These are phyloP conservation scores for Aegilops bicornis DNA, from an alignment of 176 grass and related monocot genomes.

Conservation along the genomic window DNA sequence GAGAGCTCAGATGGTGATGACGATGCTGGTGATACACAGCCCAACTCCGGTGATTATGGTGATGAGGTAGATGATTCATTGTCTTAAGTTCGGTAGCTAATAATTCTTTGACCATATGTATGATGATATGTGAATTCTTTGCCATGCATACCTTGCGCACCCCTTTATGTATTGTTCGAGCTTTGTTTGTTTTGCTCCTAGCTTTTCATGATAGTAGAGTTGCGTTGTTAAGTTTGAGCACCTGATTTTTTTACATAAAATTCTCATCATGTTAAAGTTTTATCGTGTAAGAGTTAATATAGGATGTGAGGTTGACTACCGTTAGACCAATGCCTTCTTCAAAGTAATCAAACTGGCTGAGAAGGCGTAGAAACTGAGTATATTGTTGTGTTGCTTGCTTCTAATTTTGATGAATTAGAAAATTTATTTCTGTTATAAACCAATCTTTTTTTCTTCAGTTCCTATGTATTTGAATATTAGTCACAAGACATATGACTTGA, in stretches of 20 bases:
- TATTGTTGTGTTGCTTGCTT: not conserved
- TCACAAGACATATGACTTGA: not conserved
- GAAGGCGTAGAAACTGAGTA: not conserved
- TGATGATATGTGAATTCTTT: not conserved
- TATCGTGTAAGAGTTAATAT: not conserved
- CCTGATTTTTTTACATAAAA: not conserved
- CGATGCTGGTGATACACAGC: not conserved
- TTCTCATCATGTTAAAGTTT: not conserved
- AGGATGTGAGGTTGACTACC: not conserved
- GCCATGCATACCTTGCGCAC: not conserved
- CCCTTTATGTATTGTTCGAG: not conserved
- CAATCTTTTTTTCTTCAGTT: not conserved
- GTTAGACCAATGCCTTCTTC: not conserved
- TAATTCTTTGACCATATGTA: not conserved
- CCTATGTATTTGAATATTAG: not conserved
- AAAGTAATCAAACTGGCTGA: not conserved
- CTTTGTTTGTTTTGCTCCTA: not conserved
- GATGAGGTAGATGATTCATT: slow-evolving; percentile 6
- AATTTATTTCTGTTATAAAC: not conserved
- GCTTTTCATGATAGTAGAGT: not conserved
- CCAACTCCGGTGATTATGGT: not conserved
- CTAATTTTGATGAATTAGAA: not conserved
- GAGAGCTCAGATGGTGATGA: not conserved
- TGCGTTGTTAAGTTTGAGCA: not conserved
- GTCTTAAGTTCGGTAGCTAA: not conserved